phyloP scores from a whole-genome alignment of 2,329 filamentous ascomycete species.

The Fonsecaea nubica region DNA sequence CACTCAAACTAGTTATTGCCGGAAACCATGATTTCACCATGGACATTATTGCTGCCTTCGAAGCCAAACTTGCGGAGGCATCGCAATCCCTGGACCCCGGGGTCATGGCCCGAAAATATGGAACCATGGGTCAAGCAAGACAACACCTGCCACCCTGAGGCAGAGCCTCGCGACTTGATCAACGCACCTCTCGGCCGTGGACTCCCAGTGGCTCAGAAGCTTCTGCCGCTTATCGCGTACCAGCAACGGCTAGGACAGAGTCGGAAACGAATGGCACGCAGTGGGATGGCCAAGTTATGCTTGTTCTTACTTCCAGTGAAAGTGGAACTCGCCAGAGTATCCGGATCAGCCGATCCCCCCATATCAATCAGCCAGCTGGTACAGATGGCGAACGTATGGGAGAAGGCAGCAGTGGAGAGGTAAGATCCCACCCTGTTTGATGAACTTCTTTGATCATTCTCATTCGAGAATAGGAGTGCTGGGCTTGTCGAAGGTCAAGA shows the following conservation, averaged over 20 bases:
- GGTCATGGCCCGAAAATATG: conserved; percentile 49
- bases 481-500: too few relatives aligned
- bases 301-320: conserved; percentile 83
- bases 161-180: conserved; percentile 96
- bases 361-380: conserved; percentile 86
- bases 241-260: conserved; percentile 84
- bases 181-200: conserved; percentile 92
- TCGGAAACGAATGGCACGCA: conserved; percentile 97
- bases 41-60: conserved; percentile 48
- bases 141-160: conserved; percentile 78
- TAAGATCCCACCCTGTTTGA: conserved; percentile 51
- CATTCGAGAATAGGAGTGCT: too few relatives aligned
- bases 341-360: conserved; percentile 83
- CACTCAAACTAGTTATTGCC: conserved; percentile 62
- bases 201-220: conserved; percentile 70
- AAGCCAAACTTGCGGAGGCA: conserved; percentile 44
- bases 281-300: conserved; percentile 75
- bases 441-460: conserved; percentile 31
- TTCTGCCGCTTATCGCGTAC: conserved; percentile 80
- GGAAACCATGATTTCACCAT: conserved; percentile 62
- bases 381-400: conserved; percentile 92
- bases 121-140: conserved; percentile 48
- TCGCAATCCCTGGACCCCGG: conserved; percentile 41
- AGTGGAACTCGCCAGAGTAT: conserved; percentile 81
- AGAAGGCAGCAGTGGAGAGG: conserved; percentile 81